Evolutionary conservation across 2,329 filamentous ascomycete species (phyloP).

Genomic region (Madurella fahalii): DNA sequence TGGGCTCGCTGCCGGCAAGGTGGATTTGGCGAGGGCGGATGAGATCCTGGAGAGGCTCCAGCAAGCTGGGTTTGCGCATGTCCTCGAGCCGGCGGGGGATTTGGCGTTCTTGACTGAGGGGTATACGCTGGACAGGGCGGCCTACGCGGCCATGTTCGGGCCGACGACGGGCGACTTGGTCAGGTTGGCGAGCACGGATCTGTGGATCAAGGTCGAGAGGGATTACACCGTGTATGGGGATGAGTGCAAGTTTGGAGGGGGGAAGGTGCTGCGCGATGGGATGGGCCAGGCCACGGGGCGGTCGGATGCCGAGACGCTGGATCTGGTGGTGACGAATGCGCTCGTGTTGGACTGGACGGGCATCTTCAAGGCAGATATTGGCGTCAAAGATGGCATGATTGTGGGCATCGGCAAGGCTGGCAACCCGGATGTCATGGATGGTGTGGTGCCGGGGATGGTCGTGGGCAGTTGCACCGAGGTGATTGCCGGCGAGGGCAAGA

Average conservation of each 20-base stretch:
- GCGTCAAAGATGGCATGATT: conserved; percentile 82
- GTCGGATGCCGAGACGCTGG: conserved; percentile 66
- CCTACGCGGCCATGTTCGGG: conserved; percentile 87
- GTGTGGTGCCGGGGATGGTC: conserved; percentile 71
- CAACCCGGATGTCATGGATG: conserved; percentile 96
- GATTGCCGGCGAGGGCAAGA: conserved; percentile 83
- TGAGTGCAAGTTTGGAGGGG: conserved; percentile 92
- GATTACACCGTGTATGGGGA: conserved; percentile 84
- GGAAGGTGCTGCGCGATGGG: conserved; percentile 88
- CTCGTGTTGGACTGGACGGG: conserved; percentile 86
- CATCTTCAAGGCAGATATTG: conserved; percentile 96
- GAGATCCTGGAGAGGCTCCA: conserved; percentile 66
- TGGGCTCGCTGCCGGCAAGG: conserved; percentile 65
- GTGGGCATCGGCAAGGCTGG: conserved; percentile 90
- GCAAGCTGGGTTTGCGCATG: conserved; percentile 72
- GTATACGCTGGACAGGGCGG: conserved; percentile 69
- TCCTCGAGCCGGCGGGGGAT: conserved; percentile 58
- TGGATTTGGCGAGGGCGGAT: conserved; percentile 60
- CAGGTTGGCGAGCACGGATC: conserved; percentile 73
- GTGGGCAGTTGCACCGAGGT: conserved; percentile 89
- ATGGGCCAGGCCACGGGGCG: conserved; percentile 90
- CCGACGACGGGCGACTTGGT: conserved; percentile 87
- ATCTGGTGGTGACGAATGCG: conserved; percentile 85
- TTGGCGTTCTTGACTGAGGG: conserved; percentile 54
- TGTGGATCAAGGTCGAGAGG: conserved; percentile 87